A percentile compares a stretch with the other conserved stretches of the same genome.
These are phyloP conservation scores for Ascochyta koolunga DNA, from an alignment of 2,329 filamentous ascomycete species.

Conservation along the genomic window DNA sequence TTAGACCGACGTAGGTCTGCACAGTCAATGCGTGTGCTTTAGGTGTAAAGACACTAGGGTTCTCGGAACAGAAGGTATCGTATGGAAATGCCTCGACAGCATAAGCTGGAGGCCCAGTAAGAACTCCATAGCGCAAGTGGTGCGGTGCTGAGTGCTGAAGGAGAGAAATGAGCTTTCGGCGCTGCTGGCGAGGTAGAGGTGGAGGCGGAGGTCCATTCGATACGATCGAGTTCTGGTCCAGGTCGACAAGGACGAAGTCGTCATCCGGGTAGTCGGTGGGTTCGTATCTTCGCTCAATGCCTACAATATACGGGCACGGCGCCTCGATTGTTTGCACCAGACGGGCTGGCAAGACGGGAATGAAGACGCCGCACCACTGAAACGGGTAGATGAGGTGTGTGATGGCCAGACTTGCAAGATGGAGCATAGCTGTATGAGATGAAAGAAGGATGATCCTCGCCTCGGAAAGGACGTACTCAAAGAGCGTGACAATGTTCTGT, in stretches of 20 bases:
- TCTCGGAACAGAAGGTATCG: constrained; percentile 88
- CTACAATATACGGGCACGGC: constrained; percentile 95
- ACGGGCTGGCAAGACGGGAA: constrained; percentile 85
- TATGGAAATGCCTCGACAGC: constrained; percentile 91
- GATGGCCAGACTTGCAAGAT: constrained; percentile 88
- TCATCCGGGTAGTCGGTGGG: constrained; percentile 86
- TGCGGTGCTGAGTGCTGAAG: constrained; percentile 90
- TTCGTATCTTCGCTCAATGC: constrained; percentile 91
- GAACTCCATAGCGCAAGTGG: constrained; percentile 83
- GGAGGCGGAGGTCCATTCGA: constrained; percentile 77
- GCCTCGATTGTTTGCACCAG: constrained; percentile 90
- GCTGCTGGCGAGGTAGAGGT: constrained; percentile 82
- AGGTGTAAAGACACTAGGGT: constrained; percentile 77
- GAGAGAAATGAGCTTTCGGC: constrained; percentile 85
- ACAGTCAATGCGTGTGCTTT: constrained; percentile 73
- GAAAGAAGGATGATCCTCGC: constrained; percentile 95
- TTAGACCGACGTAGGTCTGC: constrained; percentile 85
- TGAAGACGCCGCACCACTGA: constrained; percentile 92
- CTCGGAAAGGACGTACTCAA: constrained; percentile 92
- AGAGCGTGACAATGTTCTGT: constrained; percentile 88
- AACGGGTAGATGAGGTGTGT: constrained; percentile 85
- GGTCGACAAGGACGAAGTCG: constrained; percentile 92
- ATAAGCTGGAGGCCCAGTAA: constrained; percentile 88
- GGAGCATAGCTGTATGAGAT: constrained; percentile 94
- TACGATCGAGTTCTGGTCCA: constrained; percentile 90